Conservation (phyloP, 2,329 filamentous ascomycete genomes). For the Colletotrichum tanaceti region DNA sequence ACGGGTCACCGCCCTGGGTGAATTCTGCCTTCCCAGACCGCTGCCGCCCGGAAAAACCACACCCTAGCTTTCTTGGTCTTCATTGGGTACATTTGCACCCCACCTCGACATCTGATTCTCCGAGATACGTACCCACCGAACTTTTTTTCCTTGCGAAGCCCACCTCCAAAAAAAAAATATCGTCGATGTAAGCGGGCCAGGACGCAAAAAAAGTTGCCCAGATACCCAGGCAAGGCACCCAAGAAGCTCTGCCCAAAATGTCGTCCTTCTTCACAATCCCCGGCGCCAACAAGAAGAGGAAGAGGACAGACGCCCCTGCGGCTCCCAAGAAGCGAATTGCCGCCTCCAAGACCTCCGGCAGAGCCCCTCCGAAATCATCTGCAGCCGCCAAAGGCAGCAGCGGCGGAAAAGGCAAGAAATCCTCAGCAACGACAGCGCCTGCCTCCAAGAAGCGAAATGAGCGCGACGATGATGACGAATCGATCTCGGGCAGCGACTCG, state of each 20-base stretch:
- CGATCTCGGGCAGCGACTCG: slow-evolving; percentile 86
- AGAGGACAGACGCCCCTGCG: slow-evolving; percentile 70
- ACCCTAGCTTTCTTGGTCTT: background rate
- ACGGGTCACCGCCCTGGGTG: slow-evolving; percentile 17
- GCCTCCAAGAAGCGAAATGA: slow-evolving; percentile 60
- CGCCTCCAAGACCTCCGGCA: slow-evolving; percentile 57
- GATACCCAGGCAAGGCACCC: slow-evolving; percentile 39
- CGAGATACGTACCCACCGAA: slow-evolving; percentile 44
- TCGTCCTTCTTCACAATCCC: slow-evolving; percentile 96
- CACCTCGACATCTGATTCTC: slow-evolving; percentile 35
- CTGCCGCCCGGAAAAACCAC: slow-evolving; percentile 40
- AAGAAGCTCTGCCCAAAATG: slow-evolving; percentile 64
- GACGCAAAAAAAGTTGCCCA: slow-evolving; percentile 42
- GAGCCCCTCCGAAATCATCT: slow-evolving; percentile 56
- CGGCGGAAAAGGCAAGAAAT: slow-evolving; percentile 31
- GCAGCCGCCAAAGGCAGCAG: slow-evolving; percentile 42
- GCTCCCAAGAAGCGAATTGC: slow-evolving; percentile 70
- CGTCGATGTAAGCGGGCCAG: slow-evolving; percentile 44
- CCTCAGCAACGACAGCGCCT: slow-evolving; percentile 43
- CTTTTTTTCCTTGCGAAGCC: slow-evolving; percentile 52
- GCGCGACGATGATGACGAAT: slow-evolving; percentile 66
- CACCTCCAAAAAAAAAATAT: slow-evolving; percentile 44
- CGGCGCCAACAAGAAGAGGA: slow-evolving; percentile 89
- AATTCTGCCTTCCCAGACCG: slow-evolving; percentile 51
- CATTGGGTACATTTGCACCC: slow-evolving; percentile 23